Evolutionary conservation across 164 flowering plant genomes (phyloP), one percentile per base, ranked within the genome.

Genomic region (Umbellularia californica): DNA sequence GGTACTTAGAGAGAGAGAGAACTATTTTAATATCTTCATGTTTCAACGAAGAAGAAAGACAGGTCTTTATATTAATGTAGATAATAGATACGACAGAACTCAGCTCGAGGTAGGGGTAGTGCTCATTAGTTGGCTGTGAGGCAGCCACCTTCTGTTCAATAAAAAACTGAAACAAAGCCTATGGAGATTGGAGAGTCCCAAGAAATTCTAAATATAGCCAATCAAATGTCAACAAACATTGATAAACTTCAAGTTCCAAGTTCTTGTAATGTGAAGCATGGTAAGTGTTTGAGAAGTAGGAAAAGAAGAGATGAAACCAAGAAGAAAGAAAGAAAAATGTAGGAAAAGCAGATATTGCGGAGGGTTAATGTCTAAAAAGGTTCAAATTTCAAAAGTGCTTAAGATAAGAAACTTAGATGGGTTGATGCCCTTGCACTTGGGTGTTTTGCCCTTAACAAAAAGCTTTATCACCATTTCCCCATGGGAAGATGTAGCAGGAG

Each of bases 191-290:
- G 41, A 67, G 69, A 7, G 10, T 67, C 15, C 69, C 69, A 67
- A 67, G 69, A 67, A 67, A 67, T 67, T 67, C 69, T 67, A 30
- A 19, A 67, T 67, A 20, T 15, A 30, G 4, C 50, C 69, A 67
- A 67, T 17, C 50, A 28, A 67, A 19, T 14, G 69, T 67, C 22
- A 23, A 65, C 41, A 33, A 15, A 30, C 47, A 67, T 28, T 25
- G 19, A 67, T 7, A 7, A 67, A 67, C 33, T 55, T 30, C 69
- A 67, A 58, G 65, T 71, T 71, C 65, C 73, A 69, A 71, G 19
- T 17, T 28, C 47, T 67, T 1, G 41, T 30, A 67, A 11, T 28
- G 69, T 15, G 19, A 41, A 33, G 17, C 15, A 14, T 3, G 30
- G 23, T 30, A 6, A 58, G 60, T 20, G 3, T 30, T 17, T 22